Conservation (phyloP, 768 basidiomycete genomes). For the Podaxis mareebaensis region DNA sequence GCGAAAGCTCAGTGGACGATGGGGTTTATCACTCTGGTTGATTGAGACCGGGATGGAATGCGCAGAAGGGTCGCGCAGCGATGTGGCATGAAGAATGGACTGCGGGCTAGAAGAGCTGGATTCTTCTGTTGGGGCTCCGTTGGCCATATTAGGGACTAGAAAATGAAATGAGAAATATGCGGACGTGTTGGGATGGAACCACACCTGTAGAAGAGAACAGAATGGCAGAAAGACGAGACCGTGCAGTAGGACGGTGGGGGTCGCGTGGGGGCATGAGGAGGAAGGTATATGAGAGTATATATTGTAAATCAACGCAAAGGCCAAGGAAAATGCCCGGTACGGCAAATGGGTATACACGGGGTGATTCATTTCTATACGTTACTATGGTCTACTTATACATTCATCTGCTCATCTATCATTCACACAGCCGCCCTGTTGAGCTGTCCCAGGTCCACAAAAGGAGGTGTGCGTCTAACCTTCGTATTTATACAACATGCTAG, state of each 20-base stretch:
- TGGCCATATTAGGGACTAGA: background rate
- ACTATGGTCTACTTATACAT: conserved; percentile 10
- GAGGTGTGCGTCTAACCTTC: background rate
- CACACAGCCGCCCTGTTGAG: conserved; percentile 8
- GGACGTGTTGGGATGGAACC: background rate
- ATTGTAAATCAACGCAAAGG: no score
- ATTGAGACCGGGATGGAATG: background rate
- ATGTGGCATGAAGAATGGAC: background rate
- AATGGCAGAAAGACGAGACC: background rate
- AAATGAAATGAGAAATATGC: background rate
- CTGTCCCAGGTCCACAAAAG: background rate
- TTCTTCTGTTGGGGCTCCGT: background rate
- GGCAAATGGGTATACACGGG: conserved; percentile 4
- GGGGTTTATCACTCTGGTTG: background rate
- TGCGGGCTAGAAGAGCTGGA: background rate
- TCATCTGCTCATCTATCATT: background rate
- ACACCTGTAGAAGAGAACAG: background rate
- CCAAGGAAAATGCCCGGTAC: background rate
- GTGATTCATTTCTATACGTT: conserved; percentile 1
- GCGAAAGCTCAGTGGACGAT: background rate
- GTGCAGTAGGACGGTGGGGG: background rate
- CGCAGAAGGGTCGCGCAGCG: background rate
- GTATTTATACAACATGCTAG: background rate
- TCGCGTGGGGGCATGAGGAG: background rate
- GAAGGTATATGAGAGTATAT: no score